Evolutionary conservation across 2,329 filamentous ascomycete species (phyloP), one percentile per base, ranked within the genome.

Genomic region (Hymenotorrendiella dingleyae): DNA sequence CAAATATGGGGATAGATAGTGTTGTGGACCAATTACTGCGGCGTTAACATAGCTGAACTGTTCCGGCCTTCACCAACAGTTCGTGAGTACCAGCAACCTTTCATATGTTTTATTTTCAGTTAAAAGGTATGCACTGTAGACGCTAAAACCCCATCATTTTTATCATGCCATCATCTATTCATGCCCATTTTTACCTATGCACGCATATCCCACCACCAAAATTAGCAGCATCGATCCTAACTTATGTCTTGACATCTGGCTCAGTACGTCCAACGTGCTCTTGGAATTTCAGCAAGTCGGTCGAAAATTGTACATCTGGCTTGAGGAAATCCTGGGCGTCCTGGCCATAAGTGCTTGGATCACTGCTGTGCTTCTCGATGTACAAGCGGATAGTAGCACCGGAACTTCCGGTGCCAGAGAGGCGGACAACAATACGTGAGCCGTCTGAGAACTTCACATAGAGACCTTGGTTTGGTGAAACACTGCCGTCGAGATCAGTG

Each of bases 341-440:
- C 60, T 84, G 65, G 45, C 73, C 78, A 62, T 93, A 94, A 47
- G 81, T 89, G 49, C 77, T 81, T 49, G 81, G 72, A 61, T 97
- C 88, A 52, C 71, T 78, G 66, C 86, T 90, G 72, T 97, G 86
- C 74, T 93, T 91, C 78, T 98, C 93, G 55, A 98, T 83, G 68
- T 98, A 98, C 54, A 98, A 74, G 50, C 93, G 86, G 63, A 98
- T 97, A 23, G 93, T 98, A 36, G 93, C 93, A 43, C 93, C 93
- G 37, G 87, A 94, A 57, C 86, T 94, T 53, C 93, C 93, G 16
- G 93, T 98, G 38, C 93, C 93, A 1, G 91, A 97, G 47, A 98
- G 74, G 58, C 93, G 86, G 45, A 97, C 89, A 40, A 98, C 89
- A 48, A 97, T 91, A 55, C 93, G 85, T 70, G 87, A 95, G 50